A percentile compares a stretch with the other conserved stretches of the same genome.
phyloP scores from a whole-genome alignment of 2,329 filamentous ascomycete genomes.

The Fusarium miscanthi region DNA sequence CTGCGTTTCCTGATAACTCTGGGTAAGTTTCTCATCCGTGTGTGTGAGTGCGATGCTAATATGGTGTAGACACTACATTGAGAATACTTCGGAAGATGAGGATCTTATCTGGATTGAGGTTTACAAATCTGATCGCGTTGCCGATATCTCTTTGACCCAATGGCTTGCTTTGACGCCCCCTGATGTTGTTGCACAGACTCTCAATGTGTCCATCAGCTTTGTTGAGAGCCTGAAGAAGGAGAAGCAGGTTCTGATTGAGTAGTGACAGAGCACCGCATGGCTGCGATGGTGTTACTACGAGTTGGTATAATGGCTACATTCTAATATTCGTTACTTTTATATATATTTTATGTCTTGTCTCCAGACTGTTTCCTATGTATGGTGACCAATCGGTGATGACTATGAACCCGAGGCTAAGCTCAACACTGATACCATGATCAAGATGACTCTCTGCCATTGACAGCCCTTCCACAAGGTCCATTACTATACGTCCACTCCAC shows the following conservation, averaged over 20 bases:
- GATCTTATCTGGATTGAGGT: constrained; percentile 76
- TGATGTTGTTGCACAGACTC: constrained; percentile 68
- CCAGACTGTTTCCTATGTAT: too few relatives aligned
- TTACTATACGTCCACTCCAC: not conserved
- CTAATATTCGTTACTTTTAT: not conserved
- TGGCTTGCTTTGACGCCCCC: constrained; percentile 76
- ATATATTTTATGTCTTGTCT: not conserved
- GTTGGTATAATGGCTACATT: rapidly evolving
- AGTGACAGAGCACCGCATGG: not conserved
- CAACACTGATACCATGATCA: not conserved
- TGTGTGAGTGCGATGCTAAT: not conserved
- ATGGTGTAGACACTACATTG: constrained; percentile 69
- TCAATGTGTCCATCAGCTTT: constrained; percentile 68
- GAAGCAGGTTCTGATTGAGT: constrained; percentile 65
- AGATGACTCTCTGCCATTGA: not conserved
- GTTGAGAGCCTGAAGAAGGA: constrained; percentile 70
- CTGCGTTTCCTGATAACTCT: constrained; percentile 74
- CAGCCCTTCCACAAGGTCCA: not conserved
- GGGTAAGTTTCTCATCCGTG: constrained; percentile 50
- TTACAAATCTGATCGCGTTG: constrained; percentile 74
- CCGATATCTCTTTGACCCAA: constrained; percentile 74
- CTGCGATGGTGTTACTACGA: rapidly evolving
- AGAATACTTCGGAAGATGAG: constrained; percentile 72
- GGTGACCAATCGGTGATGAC: rapidly evolving
- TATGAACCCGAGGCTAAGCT: not conserved